Conservation (phyloP, 208 protist genomes). For the Acanthamoeba lugdunensis region DNA sequence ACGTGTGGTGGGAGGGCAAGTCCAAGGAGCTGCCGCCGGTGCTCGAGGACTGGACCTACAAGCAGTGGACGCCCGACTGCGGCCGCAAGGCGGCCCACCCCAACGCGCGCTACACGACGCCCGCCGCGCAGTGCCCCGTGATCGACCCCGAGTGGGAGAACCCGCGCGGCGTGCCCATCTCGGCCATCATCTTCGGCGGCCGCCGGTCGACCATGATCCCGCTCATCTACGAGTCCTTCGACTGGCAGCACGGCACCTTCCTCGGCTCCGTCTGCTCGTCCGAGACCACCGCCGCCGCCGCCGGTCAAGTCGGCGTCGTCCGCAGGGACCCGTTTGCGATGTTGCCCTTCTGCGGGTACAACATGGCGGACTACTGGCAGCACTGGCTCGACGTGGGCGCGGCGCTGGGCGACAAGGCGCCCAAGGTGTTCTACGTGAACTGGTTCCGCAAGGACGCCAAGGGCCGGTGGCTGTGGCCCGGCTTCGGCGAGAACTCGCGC, state of each 20-base stretch:
- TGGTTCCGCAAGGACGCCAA: conserved; percentile 87
- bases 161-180: conserved; percentile 87
- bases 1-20: conserved; percentile 91
- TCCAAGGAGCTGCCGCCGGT: conserved; percentile 80
- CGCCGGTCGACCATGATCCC: conserved; percentile 84
- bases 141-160: conserved; percentile 85
- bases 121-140: conserved; percentile 86
- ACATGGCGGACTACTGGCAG: conserved; percentile 90
- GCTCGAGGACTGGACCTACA: conserved; percentile 85
- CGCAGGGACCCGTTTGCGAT: conserved; percentile 90
- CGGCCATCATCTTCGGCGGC: conserved; percentile 89
- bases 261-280: conserved; percentile 85
- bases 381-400: conserved; percentile 88
- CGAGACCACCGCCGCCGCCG: conserved; percentile 88
- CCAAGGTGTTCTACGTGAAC: conserved; percentile 90
- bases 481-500: conserved; percentile 88
- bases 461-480: conserved; percentile 88
- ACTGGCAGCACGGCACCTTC: conserved; percentile 89
- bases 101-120: conserved; percentile 88
- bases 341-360: conserved; percentile 90
- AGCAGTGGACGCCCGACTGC: conserved; percentile 82
- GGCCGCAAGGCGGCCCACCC: conserved; percentile 84
- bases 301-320: conserved; percentile 76
- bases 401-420: conserved; percentile 72
- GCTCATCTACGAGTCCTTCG: conserved; percentile 85